Evolutionary conservation across 2,329 filamentous ascomycete genomes (phyloP), one percentile per base, ranked within the genome.

Genomic region (Periconia sp.): DNA sequence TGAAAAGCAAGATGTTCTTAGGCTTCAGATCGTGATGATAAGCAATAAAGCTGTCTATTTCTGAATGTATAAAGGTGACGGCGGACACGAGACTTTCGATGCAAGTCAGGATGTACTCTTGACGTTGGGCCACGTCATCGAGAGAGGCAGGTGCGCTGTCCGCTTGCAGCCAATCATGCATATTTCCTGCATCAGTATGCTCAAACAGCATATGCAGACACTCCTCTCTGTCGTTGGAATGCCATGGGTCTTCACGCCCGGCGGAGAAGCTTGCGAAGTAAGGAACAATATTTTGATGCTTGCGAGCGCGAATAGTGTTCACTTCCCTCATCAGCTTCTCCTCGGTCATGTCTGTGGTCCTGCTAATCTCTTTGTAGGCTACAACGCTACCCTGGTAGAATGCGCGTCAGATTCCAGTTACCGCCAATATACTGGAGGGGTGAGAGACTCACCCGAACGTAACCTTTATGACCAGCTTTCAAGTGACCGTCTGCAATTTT

Each of bases 1-100:
- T n/a, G 30, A 50, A 50, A n/a, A 63, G 49, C 5, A 69, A 54
- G 31, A 70, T 69, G 31, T 69, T 70, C 2, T 19, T 47, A 13
- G 66, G 66, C 41, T 68, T 69, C 20, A 69, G 61, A 49, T 68
- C 66, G 45, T 63, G 64, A 40, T 70, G 66, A 13, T 1, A 50
- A n/a, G 31, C 35, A 6, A 23, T 44, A 8, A 7, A 8, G 11
- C 11, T n/a, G 0, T 13, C 42, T 6, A 47, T 17, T 13, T 47
- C 47, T 17, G 19, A 15, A 23, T 54, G 52, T 0, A 54, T 50
- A 27, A 35, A 47, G n/a, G 35, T 40, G 1, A 52, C 50, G 20
- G 18, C 50, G 27, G 20, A 35, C 9, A 47, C 40, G 17, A 52
- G 14, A 17, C 43, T 37, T 20, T 6, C 6, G 3, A 48, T 48